phyloP scores from a whole-genome alignment of 805 yeast genomes.

The Jamesozyma rosinii region DNA sequence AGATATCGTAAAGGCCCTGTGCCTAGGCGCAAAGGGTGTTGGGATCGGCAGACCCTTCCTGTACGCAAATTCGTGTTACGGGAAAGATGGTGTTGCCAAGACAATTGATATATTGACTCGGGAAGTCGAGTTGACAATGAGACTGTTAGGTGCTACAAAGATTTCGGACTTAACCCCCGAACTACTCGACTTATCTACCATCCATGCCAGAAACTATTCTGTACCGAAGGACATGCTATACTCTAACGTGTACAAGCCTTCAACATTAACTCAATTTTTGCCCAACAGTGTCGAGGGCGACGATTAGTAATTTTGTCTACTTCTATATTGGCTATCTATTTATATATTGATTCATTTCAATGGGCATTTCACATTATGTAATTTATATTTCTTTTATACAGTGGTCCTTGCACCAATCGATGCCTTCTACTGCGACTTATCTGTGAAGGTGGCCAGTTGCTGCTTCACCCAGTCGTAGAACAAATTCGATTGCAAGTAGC shows the following conservation, averaged over 20 bases:
- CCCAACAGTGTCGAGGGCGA: constrained; percentile 6
- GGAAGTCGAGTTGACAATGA: constrained; percentile 68
- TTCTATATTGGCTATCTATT: not conserved
- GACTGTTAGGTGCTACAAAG: constrained; percentile 60
- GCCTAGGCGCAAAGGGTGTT: constrained; percentile 62
- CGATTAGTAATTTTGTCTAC: no score
- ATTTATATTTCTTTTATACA: not conserved
- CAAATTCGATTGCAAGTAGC: constrained; percentile 37
- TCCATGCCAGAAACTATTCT: constrained; percentile 34
- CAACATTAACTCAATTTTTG: constrained; percentile 44
- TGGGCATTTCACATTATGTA: not conserved
- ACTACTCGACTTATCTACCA: constrained; percentile 47
- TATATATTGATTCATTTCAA: not conserved
- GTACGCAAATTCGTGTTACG: constrained; percentile 54
- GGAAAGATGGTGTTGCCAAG: constrained; percentile 52
- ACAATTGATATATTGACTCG: constrained; percentile 54
- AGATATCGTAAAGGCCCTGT: constrained; percentile 54
- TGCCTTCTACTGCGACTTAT: constrained; percentile 3
- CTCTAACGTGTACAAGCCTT: constrained; percentile 45
- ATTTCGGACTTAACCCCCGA: constrained; percentile 29
- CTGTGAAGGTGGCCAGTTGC: constrained; percentile 30
- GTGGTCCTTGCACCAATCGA: not conserved
- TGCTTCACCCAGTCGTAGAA: constrained; percentile 33
- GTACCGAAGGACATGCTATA: constrained; percentile 51
- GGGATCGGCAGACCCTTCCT: constrained; percentile 60